A percentile compares a stretch with the other conserved stretches of the same genome.
Evolutionary conservation across 1,139 yeast genomes (phyloP).

Genomic region (Keqinozyma sinolaborantium): DNA sequence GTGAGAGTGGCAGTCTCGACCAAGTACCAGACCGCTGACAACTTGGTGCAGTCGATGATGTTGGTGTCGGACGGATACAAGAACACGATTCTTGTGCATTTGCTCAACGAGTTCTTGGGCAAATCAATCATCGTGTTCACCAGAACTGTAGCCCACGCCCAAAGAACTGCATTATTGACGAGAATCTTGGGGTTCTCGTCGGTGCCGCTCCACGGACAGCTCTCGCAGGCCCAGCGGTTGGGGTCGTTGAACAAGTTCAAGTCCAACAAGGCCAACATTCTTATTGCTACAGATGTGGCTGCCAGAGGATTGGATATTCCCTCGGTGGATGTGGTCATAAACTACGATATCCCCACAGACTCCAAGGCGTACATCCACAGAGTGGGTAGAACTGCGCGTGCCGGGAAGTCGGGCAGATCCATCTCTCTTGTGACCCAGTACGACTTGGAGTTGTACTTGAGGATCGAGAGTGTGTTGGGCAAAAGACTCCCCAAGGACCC

Average conservation of each 20-base stretch:
- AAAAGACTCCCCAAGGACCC: conserved; percentile 81
- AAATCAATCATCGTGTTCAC: conserved; percentile 88
- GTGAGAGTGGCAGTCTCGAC: conserved; percentile 87
- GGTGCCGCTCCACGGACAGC: conserved; percentile 91
- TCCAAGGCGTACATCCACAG: conserved; percentile 97
- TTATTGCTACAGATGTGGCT: conserved; percentile 97
- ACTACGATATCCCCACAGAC: conserved; percentile 95
- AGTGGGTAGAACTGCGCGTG: conserved; percentile 98
- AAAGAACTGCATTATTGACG: conserved; percentile 79
- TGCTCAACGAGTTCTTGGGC: conserved; percentile 80
- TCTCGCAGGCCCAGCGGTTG: conserved; percentile 86
- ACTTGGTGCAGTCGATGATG: conserved; percentile 84
- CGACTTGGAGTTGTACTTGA: conserved; percentile 80
- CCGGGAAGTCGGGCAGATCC: conserved; percentile 93
- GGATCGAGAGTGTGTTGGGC: conserved; percentile 85
- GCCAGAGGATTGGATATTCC: conserved; percentile 98
- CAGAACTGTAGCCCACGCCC: conserved; percentile 93
- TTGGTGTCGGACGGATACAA: conserved; percentile 91
- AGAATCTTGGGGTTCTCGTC: conserved; percentile 84
- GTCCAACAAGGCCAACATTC: conserved; percentile 73
- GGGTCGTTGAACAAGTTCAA: conserved; percentile 93
- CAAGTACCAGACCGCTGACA: conserved; percentile 90
- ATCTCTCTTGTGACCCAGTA: conserved; percentile 91
- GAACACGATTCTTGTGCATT: conserved; percentile 79
- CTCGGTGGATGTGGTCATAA: conserved; percentile 85